These are phyloP conservation scores for Sphaerulina vaccinii DNA, from an alignment of 2,329 filamentous ascomycete species.

Conservation along the genomic window DNA sequence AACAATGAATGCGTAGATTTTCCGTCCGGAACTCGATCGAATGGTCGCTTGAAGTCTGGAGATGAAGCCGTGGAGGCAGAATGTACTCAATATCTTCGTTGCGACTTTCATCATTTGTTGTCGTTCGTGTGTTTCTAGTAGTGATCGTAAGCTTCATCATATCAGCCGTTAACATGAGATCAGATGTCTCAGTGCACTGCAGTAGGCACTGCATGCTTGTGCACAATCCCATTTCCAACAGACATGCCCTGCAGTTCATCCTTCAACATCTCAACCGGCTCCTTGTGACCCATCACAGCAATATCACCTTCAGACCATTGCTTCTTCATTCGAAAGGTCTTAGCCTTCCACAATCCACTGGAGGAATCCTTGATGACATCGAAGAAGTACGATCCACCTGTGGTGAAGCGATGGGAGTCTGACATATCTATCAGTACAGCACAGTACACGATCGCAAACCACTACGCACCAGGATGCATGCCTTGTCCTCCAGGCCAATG, in stretches of 20 bases:
- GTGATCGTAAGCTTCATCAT: no score
- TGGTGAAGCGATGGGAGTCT: constrained; percentile 3
- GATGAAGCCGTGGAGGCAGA: constrained; percentile 28
- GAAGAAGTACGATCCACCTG: constrained; percentile 1
- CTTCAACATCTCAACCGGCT: constrained; percentile 5
- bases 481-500: constrained; percentile 1
- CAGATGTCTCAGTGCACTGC: background rate
- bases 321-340: constrained; percentile 4
- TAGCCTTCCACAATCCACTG: background rate
- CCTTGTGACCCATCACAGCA: constrained; percentile 1
- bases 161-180: no score
- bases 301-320: constrained; percentile 4
- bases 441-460: no score
- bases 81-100: constrained; percentile 21
- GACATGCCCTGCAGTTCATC: background rate
- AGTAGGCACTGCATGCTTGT: background rate
- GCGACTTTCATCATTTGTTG: no score
- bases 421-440: background rate
- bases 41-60: constrained; percentile 21
- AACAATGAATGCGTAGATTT: no score
- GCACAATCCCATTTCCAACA: background rate
- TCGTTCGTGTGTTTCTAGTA: no score
- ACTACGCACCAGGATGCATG: constrained; percentile 1
- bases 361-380: background rate
- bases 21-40: no score